Evolutionary conservation across 768 basidiomycete species (phyloP), one percentile per base, ranked within the genome.

Genomic region (Coprinopsis cinerea): DNA sequence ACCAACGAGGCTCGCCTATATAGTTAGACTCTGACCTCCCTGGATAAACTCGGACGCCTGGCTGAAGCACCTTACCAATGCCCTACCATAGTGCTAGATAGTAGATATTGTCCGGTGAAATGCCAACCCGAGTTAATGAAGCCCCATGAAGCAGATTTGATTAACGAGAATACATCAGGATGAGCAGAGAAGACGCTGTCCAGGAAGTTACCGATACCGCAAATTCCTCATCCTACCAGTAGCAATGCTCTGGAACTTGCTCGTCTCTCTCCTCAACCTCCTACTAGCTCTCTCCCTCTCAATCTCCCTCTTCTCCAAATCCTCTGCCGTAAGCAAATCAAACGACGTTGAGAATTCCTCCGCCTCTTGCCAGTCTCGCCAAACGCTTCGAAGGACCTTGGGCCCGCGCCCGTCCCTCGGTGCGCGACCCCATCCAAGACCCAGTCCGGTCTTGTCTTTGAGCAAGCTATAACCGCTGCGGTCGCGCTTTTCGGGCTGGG

Each of bases 331-430:
- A 55, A 98, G 63, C 55, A 89, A 84, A 66, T 96, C 85, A 64
- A 96, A 85, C 44, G 82, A 75, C 32, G 96, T 97, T 55, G 80
- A 77, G 64, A 90, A 96, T 64, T 94, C 91, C 61, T 89, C 89
- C 28, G 87, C 82, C 62, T 96, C 95, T 27, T 75, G 77, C 92
- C 93, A 98, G 62, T 97, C 95, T 39, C 93, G 71, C 95, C 95
- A 98, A 2, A 94, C 87, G 50, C 93, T 88, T 65, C 80, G 79
- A 42, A 97, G 67, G 25, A 77, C 71, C 66, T 88, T 91, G 6
- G 92, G 88, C 1, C 92, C 94, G 24, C 83, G 70, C 15, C 85
- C 87, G 51, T 85, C 85, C 55, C 77, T 82, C n/a, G 83, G 84
- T 20, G 81, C 79, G n/a, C 83, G 74, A 4, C 83, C 85, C 78